Evolutionary conservation across 1,284 basidiomycete genomes (phyloP).

Genomic region (Papiliotrema nemorosa): DNA sequence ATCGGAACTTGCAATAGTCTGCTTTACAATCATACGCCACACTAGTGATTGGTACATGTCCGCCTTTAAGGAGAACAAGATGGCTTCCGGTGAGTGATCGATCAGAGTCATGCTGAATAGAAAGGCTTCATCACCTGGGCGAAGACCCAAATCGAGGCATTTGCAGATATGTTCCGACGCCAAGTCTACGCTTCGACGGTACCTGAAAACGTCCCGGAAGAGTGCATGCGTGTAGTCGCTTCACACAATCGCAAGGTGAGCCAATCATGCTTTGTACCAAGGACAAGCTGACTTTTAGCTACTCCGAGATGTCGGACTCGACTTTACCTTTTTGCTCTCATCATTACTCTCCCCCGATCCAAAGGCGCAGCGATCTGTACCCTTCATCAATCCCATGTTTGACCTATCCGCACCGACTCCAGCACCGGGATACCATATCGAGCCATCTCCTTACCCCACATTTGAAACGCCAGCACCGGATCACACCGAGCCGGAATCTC

Average conservation of each 20-base stretch:
- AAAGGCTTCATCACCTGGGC: slow-evolving; percentile 93
- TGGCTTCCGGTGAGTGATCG: slow-evolving; percentile 70
- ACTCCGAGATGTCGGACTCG: slow-evolving; percentile 84
- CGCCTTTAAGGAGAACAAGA: slow-evolving; percentile 90
- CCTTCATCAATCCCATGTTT: slow-evolving; percentile 15
- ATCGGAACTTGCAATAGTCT: slow-evolving; percentile 47
- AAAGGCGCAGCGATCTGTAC: neutral
- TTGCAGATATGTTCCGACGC: slow-evolving; percentile 78
- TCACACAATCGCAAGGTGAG: slow-evolving; percentile 74
- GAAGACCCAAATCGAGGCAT: slow-evolving; percentile 76
- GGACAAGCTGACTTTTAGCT: slow-evolving; percentile 54
- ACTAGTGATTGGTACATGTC: slow-evolving; percentile 97
- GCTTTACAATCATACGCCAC: slow-evolving; percentile 53
- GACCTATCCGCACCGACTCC: slow-evolving; percentile 14
- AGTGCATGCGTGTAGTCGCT: slow-evolving; percentile 70
- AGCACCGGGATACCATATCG: slow-evolving; percentile 14
- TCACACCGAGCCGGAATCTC: neutral
- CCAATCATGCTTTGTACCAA: neutral
- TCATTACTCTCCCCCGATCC: slow-evolving; percentile 56
- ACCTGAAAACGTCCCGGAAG: slow-evolving; percentile 64
- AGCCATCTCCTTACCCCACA: slow-evolving; percentile 13
- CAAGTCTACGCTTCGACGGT: slow-evolving; percentile 86
- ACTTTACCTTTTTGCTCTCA: slow-evolving; percentile 81
- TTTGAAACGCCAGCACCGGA: slow-evolving; percentile 4
- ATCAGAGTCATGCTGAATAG: slow-evolving; percentile 5